Conservation (phyloP, 2,329 filamentous ascomycete genomes). For the Scortechinia acanthostroma region DNA sequence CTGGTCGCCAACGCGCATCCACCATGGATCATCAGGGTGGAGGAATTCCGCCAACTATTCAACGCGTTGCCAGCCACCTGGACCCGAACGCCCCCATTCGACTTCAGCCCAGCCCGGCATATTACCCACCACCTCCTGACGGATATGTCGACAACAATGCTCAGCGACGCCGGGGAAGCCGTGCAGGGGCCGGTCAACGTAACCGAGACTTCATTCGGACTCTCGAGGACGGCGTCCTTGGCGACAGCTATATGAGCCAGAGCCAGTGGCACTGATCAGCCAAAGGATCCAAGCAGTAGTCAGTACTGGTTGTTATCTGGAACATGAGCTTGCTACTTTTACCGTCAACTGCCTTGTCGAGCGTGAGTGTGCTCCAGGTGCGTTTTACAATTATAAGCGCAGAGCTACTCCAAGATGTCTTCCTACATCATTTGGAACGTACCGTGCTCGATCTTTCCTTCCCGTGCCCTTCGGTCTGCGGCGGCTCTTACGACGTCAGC, state of each 20-base stretch:
- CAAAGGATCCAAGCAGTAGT: too few relatives aligned
- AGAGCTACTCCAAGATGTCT: too few relatives aligned
- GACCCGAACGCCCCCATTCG: conserved; percentile 92
- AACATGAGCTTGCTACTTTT: too few relatives aligned
- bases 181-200: conserved; percentile 55
- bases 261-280: conserved; percentile 69
- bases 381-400: too few relatives aligned
- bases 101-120: conserved; percentile 88
- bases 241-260: conserved; percentile 73
- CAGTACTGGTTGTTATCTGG: too few relatives aligned
- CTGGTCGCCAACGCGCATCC: conserved; percentile 79
- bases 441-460: too few relatives aligned
- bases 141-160: conserved; percentile 64
- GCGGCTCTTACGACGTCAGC: too few relatives aligned
- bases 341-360: too few relatives aligned
- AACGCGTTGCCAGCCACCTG: conserved; percentile 89
- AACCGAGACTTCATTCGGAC: conserved; percentile 90
- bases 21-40: conserved; percentile 94
- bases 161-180: conserved; percentile 45
- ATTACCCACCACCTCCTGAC: conserved; percentile 88
- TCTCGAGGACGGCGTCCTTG: conserved; percentile 85
- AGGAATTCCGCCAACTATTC: conserved; percentile 85
- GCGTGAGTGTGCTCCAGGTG: too few relatives aligned
- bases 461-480: too few relatives aligned
- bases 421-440: too few relatives aligned